phyloP scores from a whole-genome alignment of 2,329 filamentous ascomycete species.

The Alternaria arbusti region DNA sequence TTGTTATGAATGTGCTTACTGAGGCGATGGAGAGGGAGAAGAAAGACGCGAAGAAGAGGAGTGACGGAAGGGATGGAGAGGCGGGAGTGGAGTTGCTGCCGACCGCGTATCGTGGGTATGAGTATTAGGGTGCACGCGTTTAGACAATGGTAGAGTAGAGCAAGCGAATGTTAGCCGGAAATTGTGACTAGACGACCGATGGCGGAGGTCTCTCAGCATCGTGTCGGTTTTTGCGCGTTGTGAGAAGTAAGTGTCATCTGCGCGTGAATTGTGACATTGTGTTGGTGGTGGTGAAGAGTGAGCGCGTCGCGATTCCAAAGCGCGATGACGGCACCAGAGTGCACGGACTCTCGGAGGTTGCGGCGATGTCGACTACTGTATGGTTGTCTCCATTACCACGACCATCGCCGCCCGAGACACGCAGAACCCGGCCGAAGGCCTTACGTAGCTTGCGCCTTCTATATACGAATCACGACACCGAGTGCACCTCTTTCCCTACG shows the following conservation, averaged over 20 bases:
- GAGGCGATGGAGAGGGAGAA: not conserved
- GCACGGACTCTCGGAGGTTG: conserved; percentile 13
- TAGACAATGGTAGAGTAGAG: not conserved
- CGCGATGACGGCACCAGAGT: conserved; percentile 9
- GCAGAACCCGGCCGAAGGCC: conserved; percentile 13
- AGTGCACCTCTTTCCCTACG: not conserved
- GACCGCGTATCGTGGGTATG: not conserved
- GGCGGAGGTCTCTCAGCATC: not conserved
- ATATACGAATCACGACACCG: not conserved
- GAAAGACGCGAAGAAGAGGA: not conserved
- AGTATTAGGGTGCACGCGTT: not conserved
- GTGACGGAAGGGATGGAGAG: not conserved
- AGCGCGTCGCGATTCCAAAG: not conserved
- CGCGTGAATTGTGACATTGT: not conserved
- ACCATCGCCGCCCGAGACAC: conserved; percentile 4
- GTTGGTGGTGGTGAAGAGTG: not conserved
- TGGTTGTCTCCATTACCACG: conserved; percentile 5
- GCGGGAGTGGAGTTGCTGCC: not conserved
- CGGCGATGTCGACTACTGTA: conserved; percentile 14
- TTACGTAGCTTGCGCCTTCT: not conserved
- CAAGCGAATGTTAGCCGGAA: not conserved
- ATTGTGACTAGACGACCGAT: too few species aligned
- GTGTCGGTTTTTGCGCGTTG: not conserved
- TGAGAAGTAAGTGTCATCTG: not conserved
- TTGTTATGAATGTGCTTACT: not conserved